Conservation (phyloP, 345 rosid species). For the Brassica incana region DNA sequence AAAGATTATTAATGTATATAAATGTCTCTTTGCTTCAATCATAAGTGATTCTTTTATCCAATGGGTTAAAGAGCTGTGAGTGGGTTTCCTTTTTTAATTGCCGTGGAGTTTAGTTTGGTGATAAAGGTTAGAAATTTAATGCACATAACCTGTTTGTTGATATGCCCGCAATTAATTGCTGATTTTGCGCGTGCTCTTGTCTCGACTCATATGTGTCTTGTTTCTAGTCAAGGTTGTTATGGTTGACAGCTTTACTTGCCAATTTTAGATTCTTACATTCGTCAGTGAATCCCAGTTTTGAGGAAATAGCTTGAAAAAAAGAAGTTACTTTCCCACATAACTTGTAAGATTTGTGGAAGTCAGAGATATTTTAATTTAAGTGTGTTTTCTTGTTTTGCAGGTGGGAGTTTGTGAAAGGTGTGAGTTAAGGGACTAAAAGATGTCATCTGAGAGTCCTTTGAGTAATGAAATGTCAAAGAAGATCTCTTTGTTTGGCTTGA, state of each 20-base stretch:
- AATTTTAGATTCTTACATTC: constrained; percentile 31
- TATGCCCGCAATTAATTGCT: constrained; percentile 36
- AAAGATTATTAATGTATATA: constrained; percentile 3
- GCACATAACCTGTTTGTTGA: constrained; percentile 34
- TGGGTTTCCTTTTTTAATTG: constrained; percentile 31
- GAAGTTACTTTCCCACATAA: not conserved
- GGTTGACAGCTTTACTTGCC: constrained; percentile 28
- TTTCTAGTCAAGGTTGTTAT: not conserved
- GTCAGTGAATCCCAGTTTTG: constrained; percentile 25
- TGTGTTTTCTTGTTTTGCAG: constrained; percentile 14
- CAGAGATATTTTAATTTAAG: not conserved
- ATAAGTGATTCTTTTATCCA: constrained; percentile 65
- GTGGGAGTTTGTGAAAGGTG: constrained; percentile 1
- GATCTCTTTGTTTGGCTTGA: constrained; percentile 74
- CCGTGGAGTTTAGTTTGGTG: constrained; percentile 5
- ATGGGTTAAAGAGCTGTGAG: constrained; percentile 1
- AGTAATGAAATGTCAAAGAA: constrained; percentile 70
- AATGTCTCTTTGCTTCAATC: constrained; percentile 62
- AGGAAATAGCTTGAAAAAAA: not conserved
- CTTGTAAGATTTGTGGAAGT: constrained; percentile 38
- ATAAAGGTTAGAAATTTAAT: constrained; percentile 22
- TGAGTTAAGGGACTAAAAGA: constrained; percentile 41
- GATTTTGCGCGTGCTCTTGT: constrained; percentile 26
- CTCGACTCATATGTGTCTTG: constrained; percentile 4
- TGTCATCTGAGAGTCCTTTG: constrained; percentile 68